Percentiles rank a stretch among this genome's conserved stretches.
Conservation (phyloP, 2,329 filamentous ascomycete genomes). For the Penicillium sp. region DNA sequence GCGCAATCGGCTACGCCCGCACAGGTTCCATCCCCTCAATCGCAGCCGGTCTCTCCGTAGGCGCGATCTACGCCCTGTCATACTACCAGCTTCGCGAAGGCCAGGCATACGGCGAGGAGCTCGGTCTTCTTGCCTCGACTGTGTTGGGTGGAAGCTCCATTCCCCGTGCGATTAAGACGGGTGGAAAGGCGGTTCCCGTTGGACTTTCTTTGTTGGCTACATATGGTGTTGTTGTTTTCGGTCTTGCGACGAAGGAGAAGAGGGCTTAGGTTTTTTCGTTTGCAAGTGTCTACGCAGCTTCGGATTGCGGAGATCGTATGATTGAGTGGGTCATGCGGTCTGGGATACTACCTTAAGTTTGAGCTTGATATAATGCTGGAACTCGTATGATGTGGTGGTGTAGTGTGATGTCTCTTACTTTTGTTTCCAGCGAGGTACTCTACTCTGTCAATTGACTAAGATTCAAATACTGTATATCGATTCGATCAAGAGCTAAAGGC, state of each 20-base stretch:
- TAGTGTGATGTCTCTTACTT: neutral
- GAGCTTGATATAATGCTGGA: no score
- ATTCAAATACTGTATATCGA: neutral
- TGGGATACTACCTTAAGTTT: no score
- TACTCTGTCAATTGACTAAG: neutral
- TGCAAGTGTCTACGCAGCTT: neutral
- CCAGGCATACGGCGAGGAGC: conserved; percentile 79
- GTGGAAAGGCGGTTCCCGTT: conserved; percentile 77
- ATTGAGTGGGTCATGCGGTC: neutral
- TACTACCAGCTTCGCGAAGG: conserved; percentile 75
- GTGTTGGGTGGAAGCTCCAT: conserved; percentile 81
- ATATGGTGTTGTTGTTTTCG: conserved; percentile 79
- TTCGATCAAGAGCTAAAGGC: neutral
- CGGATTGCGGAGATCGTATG: neutral
- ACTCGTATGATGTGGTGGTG: neutral
- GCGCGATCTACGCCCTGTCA: conserved; percentile 73
- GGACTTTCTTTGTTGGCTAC: conserved; percentile 75
- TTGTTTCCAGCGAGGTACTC: neutral
- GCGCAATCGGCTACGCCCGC: conserved; percentile 80
- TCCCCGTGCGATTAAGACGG: conserved; percentile 77
- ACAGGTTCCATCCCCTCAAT: conserved; percentile 86
- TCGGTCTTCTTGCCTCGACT: conserved; percentile 84
- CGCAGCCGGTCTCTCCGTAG: conserved; percentile 80
- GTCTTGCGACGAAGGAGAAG: conserved; percentile 59
- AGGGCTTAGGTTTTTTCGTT: conserved; percentile 11